Evolutionary conservation across 768 basidiomycete genomes (phyloP).

Genomic region (Rhodotorula taiwanensis): DNA sequence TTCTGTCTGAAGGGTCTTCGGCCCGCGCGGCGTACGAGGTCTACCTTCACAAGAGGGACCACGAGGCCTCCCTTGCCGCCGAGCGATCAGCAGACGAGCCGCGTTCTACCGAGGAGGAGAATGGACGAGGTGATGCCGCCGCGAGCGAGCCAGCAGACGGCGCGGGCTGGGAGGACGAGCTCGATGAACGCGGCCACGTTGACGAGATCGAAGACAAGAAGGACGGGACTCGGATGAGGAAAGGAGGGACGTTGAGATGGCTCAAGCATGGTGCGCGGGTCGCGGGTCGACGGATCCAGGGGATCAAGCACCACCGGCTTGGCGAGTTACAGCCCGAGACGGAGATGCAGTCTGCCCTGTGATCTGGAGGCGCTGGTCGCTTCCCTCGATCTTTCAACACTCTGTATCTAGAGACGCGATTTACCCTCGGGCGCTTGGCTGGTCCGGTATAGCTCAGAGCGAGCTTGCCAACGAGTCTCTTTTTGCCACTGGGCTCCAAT

Average conservation of each 20-base stretch:
- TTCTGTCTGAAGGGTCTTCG: slow-evolving; percentile 2
- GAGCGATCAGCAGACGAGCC: too few species aligned
- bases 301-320: background rate
- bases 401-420: too few species aligned
- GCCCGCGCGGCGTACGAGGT: slow-evolving; percentile 3
- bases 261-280: slow-evolving; percentile 1
- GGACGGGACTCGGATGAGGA: slow-evolving; percentile 5
- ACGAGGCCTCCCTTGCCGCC: background rate
- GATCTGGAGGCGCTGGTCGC: too few species aligned
- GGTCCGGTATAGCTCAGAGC: too few species aligned
- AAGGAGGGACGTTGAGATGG: slow-evolving; percentile 12
- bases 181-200: too few species aligned
- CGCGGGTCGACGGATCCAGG: background rate
- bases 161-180: too few species aligned
- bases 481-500: too few species aligned
- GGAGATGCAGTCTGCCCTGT: slow-evolving; percentile 5
- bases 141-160: background rate
- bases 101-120: too few species aligned
- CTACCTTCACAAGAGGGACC: background rate
- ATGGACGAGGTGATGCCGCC: too few species aligned
- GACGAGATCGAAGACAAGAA: background rate
- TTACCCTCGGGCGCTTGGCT: too few species aligned
- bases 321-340: background rate
- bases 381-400: too few species aligned
- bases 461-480: too few species aligned